A percentile compares a stretch with the other conserved stretches of the same genome.
phyloP scores from a whole-genome alignment of 2,329 filamentous ascomycete species.

The Chrysoporthe cubensis region DNA sequence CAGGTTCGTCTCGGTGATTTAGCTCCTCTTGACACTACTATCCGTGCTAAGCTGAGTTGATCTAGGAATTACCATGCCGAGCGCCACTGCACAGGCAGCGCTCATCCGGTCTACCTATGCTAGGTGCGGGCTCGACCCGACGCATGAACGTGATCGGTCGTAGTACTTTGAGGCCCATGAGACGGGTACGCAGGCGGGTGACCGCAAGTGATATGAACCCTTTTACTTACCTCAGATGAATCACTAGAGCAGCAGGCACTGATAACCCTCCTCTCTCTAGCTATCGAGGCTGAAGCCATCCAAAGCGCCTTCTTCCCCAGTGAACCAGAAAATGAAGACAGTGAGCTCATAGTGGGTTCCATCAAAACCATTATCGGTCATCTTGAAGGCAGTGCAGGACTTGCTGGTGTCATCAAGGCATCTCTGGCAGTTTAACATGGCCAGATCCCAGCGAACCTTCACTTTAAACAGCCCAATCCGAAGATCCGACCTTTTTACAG shows the following conservation, averaged over 20 bases:
- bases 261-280: too few relatives aligned
- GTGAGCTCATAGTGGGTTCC: conserved; percentile 35
- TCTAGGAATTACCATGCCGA: conserved; percentile 50
- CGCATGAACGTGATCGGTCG: conserved; percentile 39
- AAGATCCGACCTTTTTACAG: conserved; percentile 37
- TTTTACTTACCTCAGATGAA: too few relatives aligned
- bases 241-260: too few relatives aligned
- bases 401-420: conserved; percentile 45
- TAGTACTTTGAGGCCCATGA: conserved; percentile 55
- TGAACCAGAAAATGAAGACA: background rate
- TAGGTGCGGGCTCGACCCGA: conserved; percentile 44
- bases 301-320: background rate
- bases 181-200: conserved; percentile 43
- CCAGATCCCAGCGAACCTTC: conserved; percentile 41
- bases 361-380: conserved; percentile 45
- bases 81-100: conserved; percentile 44
- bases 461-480: conserved; percentile 41
- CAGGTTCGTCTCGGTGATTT: conserved; percentile 43
- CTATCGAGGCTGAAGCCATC: conserved; percentile 41
- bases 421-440: conserved; percentile 41
- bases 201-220: conserved; percentile 31
- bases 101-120: conserved; percentile 31
- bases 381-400: conserved; percentile 46
- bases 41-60: too few relatives aligned
- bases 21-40: too few relatives aligned